Evolutionary conservation across 371 early-diverging fungal genomes (phyloP).

Genomic region (Chytridium lagenaria): DNA sequence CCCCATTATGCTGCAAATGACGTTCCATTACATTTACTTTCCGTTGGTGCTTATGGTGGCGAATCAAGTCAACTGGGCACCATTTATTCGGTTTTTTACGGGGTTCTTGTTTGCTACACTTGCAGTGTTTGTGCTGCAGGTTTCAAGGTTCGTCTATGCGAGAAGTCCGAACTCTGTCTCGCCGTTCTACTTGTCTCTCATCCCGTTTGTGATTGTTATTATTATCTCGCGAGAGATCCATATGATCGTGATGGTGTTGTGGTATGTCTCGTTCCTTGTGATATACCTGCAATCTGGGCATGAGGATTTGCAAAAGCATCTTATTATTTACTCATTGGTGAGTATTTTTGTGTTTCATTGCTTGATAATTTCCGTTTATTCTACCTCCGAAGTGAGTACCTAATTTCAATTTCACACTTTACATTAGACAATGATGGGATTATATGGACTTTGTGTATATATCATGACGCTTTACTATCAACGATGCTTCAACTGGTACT

Average conservation of each 20-base stretch:
- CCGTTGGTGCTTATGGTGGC: constrained; percentile 42
- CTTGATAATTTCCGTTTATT: constrained; percentile 13
- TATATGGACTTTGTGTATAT: constrained; percentile 20
- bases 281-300: constrained; percentile 53
- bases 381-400: constrained; percentile 22
- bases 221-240: constrained; percentile 54
- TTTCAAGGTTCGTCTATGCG: constrained; percentile 37
- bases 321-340: constrained; percentile 40
- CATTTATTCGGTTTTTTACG: constrained; percentile 44
- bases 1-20: constrained; percentile 44
- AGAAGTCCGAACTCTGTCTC: constrained; percentile 28
- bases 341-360: constrained; percentile 15
- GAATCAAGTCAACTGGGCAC: constrained; percentile 41
- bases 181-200: constrained; percentile 46
- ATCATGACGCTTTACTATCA: constrained; percentile 42
- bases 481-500: constrained; percentile 27
- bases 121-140: constrained; percentile 22
- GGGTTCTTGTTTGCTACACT: constrained; percentile 33
- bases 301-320: constrained; percentile 38
- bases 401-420: neutral
- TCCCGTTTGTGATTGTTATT: constrained; percentile 44
- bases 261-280: constrained; percentile 52
- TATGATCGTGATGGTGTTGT: constrained; percentile 48
- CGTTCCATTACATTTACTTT: constrained; percentile 44
- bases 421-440: constrained; percentile 15